Evolutionary conservation across 1,139 yeast genomes (phyloP), one percentile per base, ranked within the genome.

Genomic region (Wickerhamomyces sp.): DNA sequence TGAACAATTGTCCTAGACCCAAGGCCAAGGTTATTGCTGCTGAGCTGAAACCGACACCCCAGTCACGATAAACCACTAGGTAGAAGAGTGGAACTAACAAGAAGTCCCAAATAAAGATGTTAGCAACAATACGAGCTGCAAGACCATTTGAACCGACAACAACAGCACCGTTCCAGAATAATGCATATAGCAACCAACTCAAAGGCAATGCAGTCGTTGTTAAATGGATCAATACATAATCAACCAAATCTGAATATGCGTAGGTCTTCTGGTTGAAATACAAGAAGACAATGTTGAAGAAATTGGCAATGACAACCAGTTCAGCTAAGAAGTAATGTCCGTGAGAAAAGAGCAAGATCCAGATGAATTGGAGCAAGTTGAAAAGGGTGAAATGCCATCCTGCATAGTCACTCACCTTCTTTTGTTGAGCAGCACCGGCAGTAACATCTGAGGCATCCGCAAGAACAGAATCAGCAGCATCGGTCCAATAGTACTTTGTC

Each of bases 161-260:
- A 24, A 81, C 81, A 4, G 95, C 90, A 28, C 95, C 94, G 54
- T 83, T 83, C 95, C 95, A 85, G 65, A 85, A 81, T 31, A 86
- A 59, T 21, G 78, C 81, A 56, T 78, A 82, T 46, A 83, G 59
- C 29, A 81, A 64, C 95, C 95, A 86, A 21, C 86, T 70, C 40
- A 84, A 61, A 25, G 95, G 94, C 53, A 84, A 52, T 1, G 90
- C 87, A 14, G 76, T 68, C 14, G 74, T 68, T n/a, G 89, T 73
- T 46, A 77, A 62, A 59, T 84, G 94, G 39, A 82, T 65, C 38
- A 76, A 62, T 28, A 75, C 44, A 78, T 83, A 79, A 45, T 68
- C 66, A 44, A 64, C 52, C 37, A 76, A 46, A 12, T 81, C 80
- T 43, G 68, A 68, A 54, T 81, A 65, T 27, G 72, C 55, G 54